A percentile compares a stretch with the other conserved stretches of the same genome.
phyloP scores from a whole-genome alignment of 2,329 filamentous ascomycete genomes.

The Sarocladium kiliense region DNA sequence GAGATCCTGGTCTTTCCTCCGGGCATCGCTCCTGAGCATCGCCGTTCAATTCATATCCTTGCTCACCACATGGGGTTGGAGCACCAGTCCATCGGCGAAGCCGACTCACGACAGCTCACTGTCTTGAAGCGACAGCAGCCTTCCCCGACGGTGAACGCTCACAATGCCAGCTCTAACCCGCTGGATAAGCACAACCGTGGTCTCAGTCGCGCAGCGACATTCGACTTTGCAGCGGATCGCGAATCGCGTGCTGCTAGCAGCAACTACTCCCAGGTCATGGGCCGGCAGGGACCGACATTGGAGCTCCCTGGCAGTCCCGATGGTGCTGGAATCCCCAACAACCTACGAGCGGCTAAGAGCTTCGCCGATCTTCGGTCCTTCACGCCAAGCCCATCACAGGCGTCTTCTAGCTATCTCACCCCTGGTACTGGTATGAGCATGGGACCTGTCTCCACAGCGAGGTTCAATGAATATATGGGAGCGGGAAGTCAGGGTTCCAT shows the following conservation, averaged over 20 bases:
- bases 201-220: constrained; percentile 91
- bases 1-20: constrained; percentile 83
- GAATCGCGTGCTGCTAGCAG: constrained; percentile 60
- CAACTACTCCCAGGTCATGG: constrained; percentile 67
- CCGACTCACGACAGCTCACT: constrained; percentile 83
- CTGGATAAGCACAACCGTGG: constrained; percentile 76
- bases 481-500: constrained; percentile 24
- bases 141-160: constrained; percentile 48
- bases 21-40: constrained; percentile 74
- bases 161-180: constrained; percentile 57
- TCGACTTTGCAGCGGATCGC: constrained; percentile 83
- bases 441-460: constrained; percentile 28
- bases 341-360: constrained; percentile 89
- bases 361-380: constrained; percentile 94
- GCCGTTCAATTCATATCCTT: constrained; percentile 86
- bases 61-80: constrained; percentile 92
- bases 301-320: constrained; percentile 80
- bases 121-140: constrained; percentile 66
- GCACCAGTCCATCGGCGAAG: constrained; percentile 84
- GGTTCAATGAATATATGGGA: constrained; percentile 41
- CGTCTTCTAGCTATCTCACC: constrained; percentile 68
- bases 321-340: constrained; percentile 59
- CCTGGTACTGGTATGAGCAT: constrained; percentile 48
- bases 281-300: constrained; percentile 78
- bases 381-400: constrained; percentile 86